Conservation (phyloP, 2,329 filamentous ascomycete genomes). For the Microascus cirrosus region DNA sequence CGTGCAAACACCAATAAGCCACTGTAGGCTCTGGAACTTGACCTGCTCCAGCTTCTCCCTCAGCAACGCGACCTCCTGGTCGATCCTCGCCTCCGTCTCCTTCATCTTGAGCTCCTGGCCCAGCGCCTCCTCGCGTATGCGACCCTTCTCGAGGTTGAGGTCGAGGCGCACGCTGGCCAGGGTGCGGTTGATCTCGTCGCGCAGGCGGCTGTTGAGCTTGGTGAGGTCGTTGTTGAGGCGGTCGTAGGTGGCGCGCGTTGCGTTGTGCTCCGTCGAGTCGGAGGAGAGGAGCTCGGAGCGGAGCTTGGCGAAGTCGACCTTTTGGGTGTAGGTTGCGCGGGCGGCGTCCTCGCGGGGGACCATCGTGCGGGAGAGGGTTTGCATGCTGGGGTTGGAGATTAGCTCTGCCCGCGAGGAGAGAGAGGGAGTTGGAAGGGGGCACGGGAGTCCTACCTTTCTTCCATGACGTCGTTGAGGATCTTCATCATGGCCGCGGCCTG, state of each 20-base stretch:
- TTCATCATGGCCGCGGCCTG: constrained; percentile 98
- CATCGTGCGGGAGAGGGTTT: constrained; percentile 96
- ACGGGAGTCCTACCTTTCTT: constrained; percentile 56
- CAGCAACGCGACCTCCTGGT: constrained; percentile 88
- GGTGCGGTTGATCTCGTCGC: constrained; percentile 89
- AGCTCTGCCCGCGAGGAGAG: not conserved
- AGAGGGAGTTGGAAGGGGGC: not conserved
- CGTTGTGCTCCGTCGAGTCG: constrained; percentile 80
- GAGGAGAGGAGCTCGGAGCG: constrained; percentile 87
- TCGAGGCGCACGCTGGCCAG: constrained; percentile 89
- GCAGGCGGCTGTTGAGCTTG: constrained; percentile 77
- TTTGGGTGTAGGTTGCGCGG: constrained; percentile 70
- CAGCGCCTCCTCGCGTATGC: constrained; percentile 92
- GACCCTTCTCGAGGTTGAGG: constrained; percentile 90
- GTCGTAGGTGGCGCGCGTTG: constrained; percentile 84
- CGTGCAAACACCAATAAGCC: constrained; percentile 80
- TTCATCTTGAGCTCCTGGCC: constrained; percentile 96
- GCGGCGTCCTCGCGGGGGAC: constrained; percentile 89
- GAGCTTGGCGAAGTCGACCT: constrained; percentile 96
- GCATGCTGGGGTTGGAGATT: constrained; percentile 49
- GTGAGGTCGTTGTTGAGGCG: constrained; percentile 88
- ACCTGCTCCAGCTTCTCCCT: constrained; percentile 90
- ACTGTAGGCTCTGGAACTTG: constrained; percentile 96
- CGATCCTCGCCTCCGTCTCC: constrained; percentile 96
- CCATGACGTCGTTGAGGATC: constrained; percentile 89